A percentile compares a stretch with the other conserved stretches of the same genome.
Evolutionary conservation across 441 rosid genomes (phyloP).

Genomic region (Pelargonium australe): DNA sequence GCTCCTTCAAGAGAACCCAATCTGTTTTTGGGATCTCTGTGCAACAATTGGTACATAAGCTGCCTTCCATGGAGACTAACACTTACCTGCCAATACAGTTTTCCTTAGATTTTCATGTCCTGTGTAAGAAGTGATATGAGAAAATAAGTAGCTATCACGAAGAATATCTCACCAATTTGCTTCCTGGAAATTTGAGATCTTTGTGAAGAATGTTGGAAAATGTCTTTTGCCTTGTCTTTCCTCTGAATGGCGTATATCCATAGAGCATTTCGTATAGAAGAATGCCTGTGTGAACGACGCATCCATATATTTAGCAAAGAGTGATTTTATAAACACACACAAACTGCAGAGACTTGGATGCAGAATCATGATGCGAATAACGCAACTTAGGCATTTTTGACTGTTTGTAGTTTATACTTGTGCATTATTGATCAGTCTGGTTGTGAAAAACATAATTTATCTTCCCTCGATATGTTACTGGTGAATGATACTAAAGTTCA

Average conservation of each 20-base stretch:
- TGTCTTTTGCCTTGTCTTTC: constrained; percentile 90
- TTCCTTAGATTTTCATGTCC: neutral
- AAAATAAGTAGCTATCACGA: neutral
- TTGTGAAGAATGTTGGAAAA: constrained; percentile 86
- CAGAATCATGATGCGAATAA: no score
- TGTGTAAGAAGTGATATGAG: neutral
- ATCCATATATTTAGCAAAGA: neutral
- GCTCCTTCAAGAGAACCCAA: constrained; percentile 78
- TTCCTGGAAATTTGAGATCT: constrained; percentile 72
- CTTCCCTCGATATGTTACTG: no score
- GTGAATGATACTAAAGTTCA: no score
- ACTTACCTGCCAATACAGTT: constrained; percentile 26
- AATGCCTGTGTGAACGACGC: constrained; percentile 41
- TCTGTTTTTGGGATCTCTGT: constrained; percentile 74
- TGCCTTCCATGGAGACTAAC: constrained; percentile 63
- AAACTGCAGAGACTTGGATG: no score
- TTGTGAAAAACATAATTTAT: no score
- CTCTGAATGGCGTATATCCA: constrained; percentile 96
- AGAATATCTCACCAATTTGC: constrained; percentile 44
- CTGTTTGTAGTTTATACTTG: no score
- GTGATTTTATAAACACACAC: neutral
- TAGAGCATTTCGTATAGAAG: constrained; percentile 93
- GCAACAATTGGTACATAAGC: constrained; percentile 60
- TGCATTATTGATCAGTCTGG: no score
- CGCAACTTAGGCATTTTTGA: no score